Base-by-base conservation (phyloP, 768 basidiomycete genomes). In the Porpolomopsis calyptriformis region DNA sequence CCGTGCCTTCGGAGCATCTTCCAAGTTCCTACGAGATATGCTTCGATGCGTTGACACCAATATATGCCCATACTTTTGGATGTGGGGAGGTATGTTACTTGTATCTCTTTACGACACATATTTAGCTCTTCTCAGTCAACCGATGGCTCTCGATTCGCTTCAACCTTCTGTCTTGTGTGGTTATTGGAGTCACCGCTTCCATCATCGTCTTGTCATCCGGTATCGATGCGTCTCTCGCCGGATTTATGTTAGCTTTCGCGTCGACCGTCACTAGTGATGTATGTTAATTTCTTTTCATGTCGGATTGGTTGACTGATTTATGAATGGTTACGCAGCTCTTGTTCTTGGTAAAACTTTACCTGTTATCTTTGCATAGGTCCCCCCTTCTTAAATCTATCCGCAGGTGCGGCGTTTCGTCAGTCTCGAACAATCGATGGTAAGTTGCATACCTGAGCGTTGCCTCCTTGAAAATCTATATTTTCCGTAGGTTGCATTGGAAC, bases 91-190 rank as follows among this genome's bases (percentile, higher is more conserved):
- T 85, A 58, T 44, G 68, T 55, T 42, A 23, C 14, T 12, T n/a
- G 4, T 48, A n/a, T 46, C 22, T 27, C 44, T 12, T 25, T 23
- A 25, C n/a, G 33, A 40, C 18, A 40, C 22, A 27, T 20, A 22
- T 20, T 45, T 22, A 37, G 16, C 27, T 39, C 41, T 36, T 33
- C 42, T 3, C 50, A 86, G 87, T 92, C 14, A 92, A 91, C 59
- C 80, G 90, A 36, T 97, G 92, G 92, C 69, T 92, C 39, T 84
- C 84, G 24, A 77, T 82, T 49, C 82, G 92, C 8, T 93, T 93
- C 73, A 85, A 91, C 56, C 58, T 93, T 22, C 67, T 91, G 18
- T 87, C 85, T 3, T 69, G 78, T 49, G 70, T 71, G 24, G 74
- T 89, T 47, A 64, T 92, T 22, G 83, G 86, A n/a, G 63, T 80